phyloP scores from a whole-genome alignment of 2,329 filamentous ascomycete genomes.

The Neopestalotiopsis sp. region DNA sequence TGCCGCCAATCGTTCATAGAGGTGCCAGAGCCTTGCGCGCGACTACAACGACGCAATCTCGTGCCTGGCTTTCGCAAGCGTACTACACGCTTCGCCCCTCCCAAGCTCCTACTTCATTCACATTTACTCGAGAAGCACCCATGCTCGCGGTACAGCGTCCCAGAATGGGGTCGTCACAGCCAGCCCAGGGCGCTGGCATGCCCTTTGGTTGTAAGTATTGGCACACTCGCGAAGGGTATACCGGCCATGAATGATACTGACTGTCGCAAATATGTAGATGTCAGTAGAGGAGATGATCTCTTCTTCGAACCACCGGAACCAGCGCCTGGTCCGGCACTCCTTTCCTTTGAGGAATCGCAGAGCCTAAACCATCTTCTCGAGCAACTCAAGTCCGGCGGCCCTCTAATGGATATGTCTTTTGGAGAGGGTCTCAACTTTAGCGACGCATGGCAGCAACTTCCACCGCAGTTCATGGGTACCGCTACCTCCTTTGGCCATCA shows the following conservation, averaged over 20 bases:
- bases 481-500: conserved; percentile 67
- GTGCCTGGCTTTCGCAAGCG: conserved; percentile 7
- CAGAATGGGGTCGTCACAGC: conserved; percentile 66
- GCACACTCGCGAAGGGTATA: not conserved
- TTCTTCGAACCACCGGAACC: conserved; percentile 63
- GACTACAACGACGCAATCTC: not conserved
- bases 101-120: not conserved
- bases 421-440: conserved; percentile 57
- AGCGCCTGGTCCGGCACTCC: conserved; percentile 67
- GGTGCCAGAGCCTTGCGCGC: conserved; percentile 8
- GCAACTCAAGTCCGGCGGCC: conserved; percentile 53
- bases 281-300: conserved; percentile 23
- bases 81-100: not conserved
- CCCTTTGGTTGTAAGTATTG: conserved; percentile 70
- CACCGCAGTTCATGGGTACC: conserved; percentile 70
- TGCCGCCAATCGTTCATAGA: not conserved
- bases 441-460: conserved; percentile 63
- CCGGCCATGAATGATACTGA: not conserved
- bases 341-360: conserved; percentile 67
- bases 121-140: conserved; percentile 43
- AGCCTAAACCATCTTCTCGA: conserved; percentile 65
- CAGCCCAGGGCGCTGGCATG: conserved; percentile 55
- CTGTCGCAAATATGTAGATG: conserved; percentile 14
- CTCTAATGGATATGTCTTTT: conserved; percentile 55
- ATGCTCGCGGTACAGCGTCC: conserved; percentile 64